Percentiles rank a stretch among this genome's conserved stretches.
Evolutionary conservation across 164 flowering plant genomes (phyloP).

Genomic region (Magnolia changhungtana): DNA sequence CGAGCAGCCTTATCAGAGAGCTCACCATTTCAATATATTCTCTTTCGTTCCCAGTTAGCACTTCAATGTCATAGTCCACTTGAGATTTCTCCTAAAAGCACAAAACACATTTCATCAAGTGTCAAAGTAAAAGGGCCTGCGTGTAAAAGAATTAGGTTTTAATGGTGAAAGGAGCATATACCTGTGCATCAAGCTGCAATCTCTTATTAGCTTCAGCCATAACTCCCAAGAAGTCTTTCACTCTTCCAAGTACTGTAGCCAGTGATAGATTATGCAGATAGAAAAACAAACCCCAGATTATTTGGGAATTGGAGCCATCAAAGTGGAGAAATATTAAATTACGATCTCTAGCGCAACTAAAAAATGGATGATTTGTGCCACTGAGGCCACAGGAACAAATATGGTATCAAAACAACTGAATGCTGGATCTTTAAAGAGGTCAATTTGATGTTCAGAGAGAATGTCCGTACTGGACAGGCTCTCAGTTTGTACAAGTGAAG

Average conservation of each 20-base stretch:
- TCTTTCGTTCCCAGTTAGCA: slow-evolving; percentile 65
- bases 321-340: neutral
- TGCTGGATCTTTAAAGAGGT: too few species aligned
- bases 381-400: too few species aligned
- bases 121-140: too few species aligned
- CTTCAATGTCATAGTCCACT: slow-evolving; percentile 64
- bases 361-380: too few species aligned
- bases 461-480: too few species aligned
- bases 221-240: slow-evolving; percentile 67
- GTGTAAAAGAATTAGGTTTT: neutral
- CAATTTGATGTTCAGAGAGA: too few species aligned
- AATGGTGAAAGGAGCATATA: slow-evolving; percentile 8
- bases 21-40: slow-evolving; percentile 78
- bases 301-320: neutral
- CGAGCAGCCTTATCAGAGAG: neutral
- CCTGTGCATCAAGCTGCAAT: slow-evolving; percentile 57
- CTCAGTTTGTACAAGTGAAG: too few species aligned
- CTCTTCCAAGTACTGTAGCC: slow-evolving; percentile 64
- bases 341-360: neutral
- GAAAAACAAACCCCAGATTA: neutral
- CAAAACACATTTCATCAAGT: neutral
- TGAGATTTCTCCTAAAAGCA: slow-evolving; percentile 42
- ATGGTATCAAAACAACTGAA: too few species aligned
- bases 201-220: slow-evolving; percentile 69
- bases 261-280: neutral